Evolutionary conservation across 164 flowering plant genomes (phyloP), one percentile per base, ranked within the genome.

Genomic region (Aristolochia californica): DNA sequence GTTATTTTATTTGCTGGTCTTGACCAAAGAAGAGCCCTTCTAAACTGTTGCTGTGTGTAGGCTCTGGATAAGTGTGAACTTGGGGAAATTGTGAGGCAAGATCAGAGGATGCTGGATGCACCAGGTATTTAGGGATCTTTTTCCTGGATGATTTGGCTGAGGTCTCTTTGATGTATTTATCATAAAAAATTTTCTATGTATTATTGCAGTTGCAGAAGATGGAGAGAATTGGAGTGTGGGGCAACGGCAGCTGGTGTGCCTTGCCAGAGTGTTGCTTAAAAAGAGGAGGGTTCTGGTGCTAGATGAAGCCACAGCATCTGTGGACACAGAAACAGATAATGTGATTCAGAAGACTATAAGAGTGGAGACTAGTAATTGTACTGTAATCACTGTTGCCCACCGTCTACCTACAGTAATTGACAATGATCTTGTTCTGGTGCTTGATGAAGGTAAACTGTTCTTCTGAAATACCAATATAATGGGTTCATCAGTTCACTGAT

Each of bases 151-250:
- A 1, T 22, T 10, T 50, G 0, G n/a, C n/a, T n/a, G n/a, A n/a
- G 17, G 16, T 51, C 10, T 5, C 25, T 22, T 56, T 56, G 5
- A 34, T 56, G 2, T 14, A 18, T 44, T 43, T 40, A 21, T 11
- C 4, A n/a, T 23, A 5, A 53, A 10, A 53, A 5, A 20, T 22
- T 4, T n/a, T n/a, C 22, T 20, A 12, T 22, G 17, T 5, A 18
- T 24, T 63, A 50, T 5, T 59, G 70, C 83, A 82, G 96, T 88
- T 57, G 82, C 83, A 14, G 95, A 87, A 72, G 86, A 83, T 71
- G 95, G 97, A 58, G 80, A 75, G 70, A 89, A 89, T 61, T 89
- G 89, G 95, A 89, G 97, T 59, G 77, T 86, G 22, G 97, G 95
- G 48, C 91, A 86, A 55, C 70, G 95, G 71, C 97, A 86, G 62